Evolutionary conservation across 805 yeast species (phyloP), one percentile per base, ranked within the genome.

Genomic region (Pichia thaimueangensis): DNA sequence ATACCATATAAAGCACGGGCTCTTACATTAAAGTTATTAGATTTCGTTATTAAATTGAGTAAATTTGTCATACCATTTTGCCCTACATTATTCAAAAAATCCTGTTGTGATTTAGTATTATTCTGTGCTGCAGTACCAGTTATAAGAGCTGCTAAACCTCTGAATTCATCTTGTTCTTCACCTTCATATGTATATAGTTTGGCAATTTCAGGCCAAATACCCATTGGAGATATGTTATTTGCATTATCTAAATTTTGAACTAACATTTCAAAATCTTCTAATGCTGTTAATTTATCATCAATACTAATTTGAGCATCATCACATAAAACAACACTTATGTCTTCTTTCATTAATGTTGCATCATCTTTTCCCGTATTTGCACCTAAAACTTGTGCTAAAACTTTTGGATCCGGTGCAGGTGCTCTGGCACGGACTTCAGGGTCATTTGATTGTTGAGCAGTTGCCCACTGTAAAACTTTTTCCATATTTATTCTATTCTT

Each of bases 241-340:
- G 97, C 97, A 60, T 93, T 93, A 62, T 93, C 97, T 47, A 91
- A 63, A 55, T 88, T 88, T 58, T 91, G 97, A 37, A 93, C 82
- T 39, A 91, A 68, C 91, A 89, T 87, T 60, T 91, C 96, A 55
- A 91, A 83, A 59, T 87, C 86, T 50, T 91, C 97, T 47, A 88
- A 74, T 0, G 97, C 95, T 8, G 76, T 74, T 39, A 81, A 68
- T 53, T 82, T 83, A 52, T 72, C 71, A 31, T 83, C 91, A 19
- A 74, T 52, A 7, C 73, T 73, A 3, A 78, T 77, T 37, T 79
- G 82, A 6, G 76, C 74, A 22, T 49, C 45, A 22, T 35, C 29
- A 53, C 76, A 69, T 2, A 64, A 56, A 5, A 84, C 76, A 9
- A 83, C 79, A 6, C 60, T 55, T 58, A 89, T 75, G 25, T 86